Evolutionary conservation across 352 stramenopile genomes (phyloP).

Genomic region (Pythium insidiosum): DNA sequence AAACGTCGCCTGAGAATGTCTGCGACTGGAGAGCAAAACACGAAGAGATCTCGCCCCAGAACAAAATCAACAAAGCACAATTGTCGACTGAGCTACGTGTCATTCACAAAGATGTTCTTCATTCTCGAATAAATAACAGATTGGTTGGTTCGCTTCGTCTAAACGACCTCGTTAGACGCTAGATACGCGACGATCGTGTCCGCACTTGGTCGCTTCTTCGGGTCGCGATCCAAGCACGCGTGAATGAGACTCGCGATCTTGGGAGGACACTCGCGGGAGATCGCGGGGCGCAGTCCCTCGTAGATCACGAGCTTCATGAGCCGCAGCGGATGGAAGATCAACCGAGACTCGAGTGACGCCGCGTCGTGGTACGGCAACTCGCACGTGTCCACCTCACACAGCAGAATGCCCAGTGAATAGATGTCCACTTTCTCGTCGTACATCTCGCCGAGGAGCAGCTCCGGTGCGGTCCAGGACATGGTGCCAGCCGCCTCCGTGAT

Average conservation of each 20-base stretch:
- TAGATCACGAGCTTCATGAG: conserved; percentile 49
- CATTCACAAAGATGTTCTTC: neutral
- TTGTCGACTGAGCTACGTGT: too few species aligned
- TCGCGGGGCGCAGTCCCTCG: conserved; percentile 36
- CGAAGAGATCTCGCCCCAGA: too few species aligned
- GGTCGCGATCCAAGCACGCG: conserved; percentile 42
- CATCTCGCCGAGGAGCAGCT: conserved; percentile 51
- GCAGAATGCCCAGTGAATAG: conserved; percentile 66
- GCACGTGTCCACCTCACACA: conserved; percentile 68
- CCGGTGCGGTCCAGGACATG: conserved; percentile 56
- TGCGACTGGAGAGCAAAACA: too few species aligned
- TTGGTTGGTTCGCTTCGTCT: neutral
- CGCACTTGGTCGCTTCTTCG: conserved; percentile 36
- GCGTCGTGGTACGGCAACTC: conserved; percentile 57
- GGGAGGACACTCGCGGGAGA: conserved; percentile 46
- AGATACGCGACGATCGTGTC: conserved; percentile 24
- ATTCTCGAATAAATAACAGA: neutral
- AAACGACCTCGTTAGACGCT: conserved; percentile 7
- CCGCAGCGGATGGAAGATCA: conserved; percentile 44
- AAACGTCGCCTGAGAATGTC: too few species aligned
- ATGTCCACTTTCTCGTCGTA: conserved; percentile 77
- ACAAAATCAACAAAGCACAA: too few species aligned
- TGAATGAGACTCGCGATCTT: conserved; percentile 48
- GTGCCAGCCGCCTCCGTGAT: conserved; percentile 40
- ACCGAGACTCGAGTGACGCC: conserved; percentile 24